Base-by-base conservation (phyloP, 257 asterid genomes). In the Fraxinus cuspidata region DNA sequence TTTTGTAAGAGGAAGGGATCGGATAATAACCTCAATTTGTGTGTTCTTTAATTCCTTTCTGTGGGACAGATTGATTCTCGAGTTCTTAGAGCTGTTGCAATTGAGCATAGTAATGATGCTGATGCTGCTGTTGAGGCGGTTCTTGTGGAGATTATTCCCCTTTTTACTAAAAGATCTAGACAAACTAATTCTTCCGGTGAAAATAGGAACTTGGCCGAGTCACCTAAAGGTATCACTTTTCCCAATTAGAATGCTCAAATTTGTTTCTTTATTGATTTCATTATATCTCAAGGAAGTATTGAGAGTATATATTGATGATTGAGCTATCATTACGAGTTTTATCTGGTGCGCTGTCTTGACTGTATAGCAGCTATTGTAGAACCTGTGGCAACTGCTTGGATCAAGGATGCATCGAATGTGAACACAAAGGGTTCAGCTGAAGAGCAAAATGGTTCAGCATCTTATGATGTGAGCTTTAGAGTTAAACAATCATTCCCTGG, bases 81-180 rank as follows among this genome's bases (percentile, higher is more conserved):
- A 75, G 87, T 83, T 63, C 91, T 95, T 53, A 85, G 82, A 83
- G 98, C 97, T 77, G 98, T 89, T 83, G 92, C 99, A 10, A 81
- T 90, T 72, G 99, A 95, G 89, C 94, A 95, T 76, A 44, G 82
- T 74, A 89, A 86, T 71, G 98, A 95, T 79, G 82, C 75, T n/a
- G 88, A 87, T 82, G 83, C 85, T 18, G 99, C 99, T 66, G 97
- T 86, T 49, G 86, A 69, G 83, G 90, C 86, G 12, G 96, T 95
- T 47, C 86, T 91, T 18, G 86, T 63, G 53, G 96, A 93, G 80
- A 83, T 95, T 21, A 81, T 90, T 75, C 98, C 99, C 35, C 87
- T 81, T 87, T 73, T 91, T 47, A 10, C 67, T 21, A 88, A 79
- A 83, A 84, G 71, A 72, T 77, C 88, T 15, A 49, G 19, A 11